These are phyloP conservation scores for Epichloe aotearoae DNA, from an alignment of 2,329 filamentous ascomycete species.

Conservation along the genomic window DNA sequence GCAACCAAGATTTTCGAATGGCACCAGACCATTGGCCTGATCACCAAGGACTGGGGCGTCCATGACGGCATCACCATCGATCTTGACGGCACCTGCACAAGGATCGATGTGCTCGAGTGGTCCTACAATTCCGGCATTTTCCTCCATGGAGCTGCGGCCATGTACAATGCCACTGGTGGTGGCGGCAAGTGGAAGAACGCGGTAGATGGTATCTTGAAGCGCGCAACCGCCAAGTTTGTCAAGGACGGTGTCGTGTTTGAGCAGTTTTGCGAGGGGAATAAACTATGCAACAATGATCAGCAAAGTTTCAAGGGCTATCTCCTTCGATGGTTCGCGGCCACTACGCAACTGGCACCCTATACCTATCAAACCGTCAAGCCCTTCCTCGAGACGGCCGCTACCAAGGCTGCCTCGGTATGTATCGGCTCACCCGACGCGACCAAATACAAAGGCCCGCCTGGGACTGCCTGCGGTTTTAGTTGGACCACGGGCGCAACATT, in stretches of 20 bases:
- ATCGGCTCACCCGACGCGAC: constrained; percentile 27
- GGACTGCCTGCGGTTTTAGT: constrained; percentile 53
- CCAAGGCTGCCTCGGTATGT: constrained; percentile 39
- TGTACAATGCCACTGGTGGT: constrained; percentile 46
- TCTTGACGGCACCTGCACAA: constrained; percentile 30
- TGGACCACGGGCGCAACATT: constrained; percentile 43
- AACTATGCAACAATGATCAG: constrained; percentile 57
- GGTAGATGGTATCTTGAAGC: constrained; percentile 42
- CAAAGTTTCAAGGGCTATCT: constrained; percentile 66
- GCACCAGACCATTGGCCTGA: constrained; percentile 42
- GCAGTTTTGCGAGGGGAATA: constrained; percentile 48
- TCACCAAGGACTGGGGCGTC: constrained; percentile 41
- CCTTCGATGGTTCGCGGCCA: constrained; percentile 49
- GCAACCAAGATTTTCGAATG: constrained; percentile 59
- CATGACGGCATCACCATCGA: constrained; percentile 33
- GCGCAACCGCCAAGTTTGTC: constrained; percentile 41
- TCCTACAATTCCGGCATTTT: constrained; percentile 57
- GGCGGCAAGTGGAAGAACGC: constrained; percentile 41
- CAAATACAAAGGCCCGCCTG: constrained; percentile 36
- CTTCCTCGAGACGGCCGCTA: constrained; percentile 36
- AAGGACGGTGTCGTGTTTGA: constrained; percentile 44
- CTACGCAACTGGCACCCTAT: constrained; percentile 40
- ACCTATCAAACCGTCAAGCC: constrained; percentile 35
- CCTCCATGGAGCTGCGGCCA: constrained; percentile 46
- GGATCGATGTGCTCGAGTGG: constrained; percentile 48